Evolutionary conservation across 345 rosid genomes (phyloP), one percentile per base, ranked within the genome.

Genomic region (Psidium guajava): DNA sequence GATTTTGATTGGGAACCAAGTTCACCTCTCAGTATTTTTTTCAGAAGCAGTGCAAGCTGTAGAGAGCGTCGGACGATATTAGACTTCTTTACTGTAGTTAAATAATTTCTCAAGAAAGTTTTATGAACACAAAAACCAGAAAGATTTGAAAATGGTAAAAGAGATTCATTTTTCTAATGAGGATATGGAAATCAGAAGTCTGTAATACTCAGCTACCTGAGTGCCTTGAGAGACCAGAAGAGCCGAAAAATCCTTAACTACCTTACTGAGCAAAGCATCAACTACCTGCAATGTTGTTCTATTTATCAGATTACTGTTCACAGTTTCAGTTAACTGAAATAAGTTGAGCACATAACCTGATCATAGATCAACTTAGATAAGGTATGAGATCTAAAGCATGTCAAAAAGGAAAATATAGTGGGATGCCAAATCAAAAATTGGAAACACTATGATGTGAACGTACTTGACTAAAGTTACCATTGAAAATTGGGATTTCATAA

Each of bases 211-310:
- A 21, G n/a, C 50, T 92, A 94, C 99, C 97, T 94, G 95, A 82
- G 91, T 93, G 88, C 98, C 96, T 86, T 95, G 98, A 87, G 99
- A 94, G 88, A 94, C 95, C n/a, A 95, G 91, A 83, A 93, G 84
- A 28, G 95, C 94, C 22, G 98, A 97, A 86, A 97, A 97, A 92
- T 97, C 98, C 87, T 94, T 94, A 21, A 95, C 96, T 57, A 95
- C 95, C 88, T 92, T 95, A 82, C 95, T 89, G 81, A 97, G 96
- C 90, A 97, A 91, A 12, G 93, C 87, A 89, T 97, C 98, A 12
- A 95, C 93, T 50, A 95, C 93, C 99, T 97, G 90, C 55, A 51
- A 57, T 56, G 58, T 69, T 69, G 80, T 69, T 69, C 42, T 36
- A 36, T 36, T 8, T 69, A 36, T 69, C 80, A 36, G 47, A 36